These are phyloP conservation scores for Xylona heveae DNA, from an alignment of 495 filamentous ascomycete species.

Conservation along the genomic window DNA sequence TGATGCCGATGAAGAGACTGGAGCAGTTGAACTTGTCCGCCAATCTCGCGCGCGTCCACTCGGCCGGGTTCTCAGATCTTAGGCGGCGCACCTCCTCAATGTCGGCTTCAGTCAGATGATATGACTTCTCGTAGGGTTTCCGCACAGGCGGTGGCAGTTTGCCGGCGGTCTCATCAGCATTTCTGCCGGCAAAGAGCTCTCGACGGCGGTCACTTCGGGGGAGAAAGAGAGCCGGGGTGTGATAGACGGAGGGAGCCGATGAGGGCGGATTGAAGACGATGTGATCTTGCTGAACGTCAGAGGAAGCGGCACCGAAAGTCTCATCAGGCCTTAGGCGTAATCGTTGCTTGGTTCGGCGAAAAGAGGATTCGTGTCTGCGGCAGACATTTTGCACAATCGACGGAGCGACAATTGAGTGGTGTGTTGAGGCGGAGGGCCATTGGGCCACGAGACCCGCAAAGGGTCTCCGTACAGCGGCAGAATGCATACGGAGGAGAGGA, in stretches of 20 bases:
- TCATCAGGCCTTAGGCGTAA: constrained; percentile 53
- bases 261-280: constrained; percentile 93
- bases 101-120: constrained; percentile 54
- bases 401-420: no score
- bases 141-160: constrained; percentile 34
- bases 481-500: no score
- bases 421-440: no score
- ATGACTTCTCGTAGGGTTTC: constrained; percentile 33
- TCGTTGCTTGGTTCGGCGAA: constrained; percentile 46
- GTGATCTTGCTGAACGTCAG: constrained; percentile 26
- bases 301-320: constrained; percentile 34
- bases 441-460: no score
- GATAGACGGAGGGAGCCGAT: constrained; percentile 55
- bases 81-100: constrained; percentile 62
- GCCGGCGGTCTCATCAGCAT: constrained; percentile 9
- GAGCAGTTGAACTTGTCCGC: constrained; percentile 61
- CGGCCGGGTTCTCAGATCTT: constrained; percentile 39
- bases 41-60: constrained; percentile 49
- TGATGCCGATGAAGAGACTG: constrained; percentile 43
- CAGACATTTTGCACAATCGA: no score
- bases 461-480: no score
- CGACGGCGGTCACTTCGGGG: constrained; percentile 57
- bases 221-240: constrained; percentile 82
- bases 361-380: constrained; percentile 37
- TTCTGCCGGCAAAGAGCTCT: constrained; percentile 20